phyloP scores from a whole-genome alignment of 768 basidiomycete genomes.

The Cyclocybe aegerita region DNA sequence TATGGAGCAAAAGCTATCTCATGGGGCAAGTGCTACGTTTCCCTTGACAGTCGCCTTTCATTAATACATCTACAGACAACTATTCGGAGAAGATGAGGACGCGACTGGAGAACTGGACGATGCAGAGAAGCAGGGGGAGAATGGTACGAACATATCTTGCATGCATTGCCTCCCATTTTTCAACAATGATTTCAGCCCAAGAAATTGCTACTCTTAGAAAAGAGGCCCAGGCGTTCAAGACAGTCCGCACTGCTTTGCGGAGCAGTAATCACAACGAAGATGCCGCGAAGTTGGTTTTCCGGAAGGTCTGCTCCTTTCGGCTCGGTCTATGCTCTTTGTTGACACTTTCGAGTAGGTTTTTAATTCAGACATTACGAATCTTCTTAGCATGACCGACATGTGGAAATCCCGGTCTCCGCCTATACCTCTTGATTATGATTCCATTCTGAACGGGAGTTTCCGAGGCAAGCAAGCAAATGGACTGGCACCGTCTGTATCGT shows the following conservation, averaged over 20 bases:
- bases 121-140: slow-evolving; percentile 91
- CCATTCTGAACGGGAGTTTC: slow-evolving; percentile 67
- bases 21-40: slow-evolving; percentile 61
- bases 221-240: slow-evolving; percentile 85
- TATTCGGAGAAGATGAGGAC: slow-evolving; percentile 93
- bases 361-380: slow-evolving; percentile 80
- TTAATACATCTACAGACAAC: slow-evolving; percentile 52
- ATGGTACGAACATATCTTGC: slow-evolving; percentile 52
- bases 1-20: slow-evolving; percentile 98
- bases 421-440: slow-evolving; percentile 77
- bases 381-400: slow-evolving; percentile 95
- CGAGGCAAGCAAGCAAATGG: slow-evolving; percentile 31
- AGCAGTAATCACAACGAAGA: slow-evolving; percentile 25
- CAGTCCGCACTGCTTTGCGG: slow-evolving; percentile 61
- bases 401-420: slow-evolving; percentile 92
- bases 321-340: neutral
- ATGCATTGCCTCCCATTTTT: neutral
- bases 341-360: slow-evolving; percentile 63
- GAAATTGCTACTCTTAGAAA: slow-evolving; percentile 90
- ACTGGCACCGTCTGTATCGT: slow-evolving; percentile 9
- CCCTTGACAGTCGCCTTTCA: slow-evolving; percentile 2
- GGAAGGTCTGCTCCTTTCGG: slow-evolving; percentile 60
- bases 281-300: slow-evolving; percentile 73
- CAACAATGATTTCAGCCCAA: slow-evolving; percentile 50
- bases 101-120: slow-evolving; percentile 83